Base-by-base conservation (phyloP, 352 stramenopile species). In the Phytopythium sindhum region DNA sequence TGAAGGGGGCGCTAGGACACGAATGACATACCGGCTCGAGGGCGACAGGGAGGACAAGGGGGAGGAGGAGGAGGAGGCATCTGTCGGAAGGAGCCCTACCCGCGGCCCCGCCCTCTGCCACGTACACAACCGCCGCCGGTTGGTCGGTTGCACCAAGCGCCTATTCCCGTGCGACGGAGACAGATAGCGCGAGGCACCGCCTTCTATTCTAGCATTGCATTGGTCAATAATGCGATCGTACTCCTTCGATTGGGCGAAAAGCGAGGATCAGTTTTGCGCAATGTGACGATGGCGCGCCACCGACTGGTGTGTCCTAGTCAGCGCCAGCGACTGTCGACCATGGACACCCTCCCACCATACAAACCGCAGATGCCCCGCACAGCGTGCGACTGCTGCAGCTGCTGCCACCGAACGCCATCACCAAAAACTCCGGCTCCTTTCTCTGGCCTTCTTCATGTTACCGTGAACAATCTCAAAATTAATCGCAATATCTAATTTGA, bases 361-460 rank as follows among this genome's bases (percentile, higher is more conserved):
- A 50, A 50, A 50, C 8, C 6, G 0, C 42, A 50, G 3, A 39
- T 39, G 33, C 14, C 33, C 7, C 33, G 10, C 33, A n/a, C 39
- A 1, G 41, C 2, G 41, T 21, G 19, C 24, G 29, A 52, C 45
- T 23, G 12, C 9, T 8, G 42, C 12, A 17, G n/a, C 58, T 69
- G 41, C 26, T 69, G 64, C 59, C 64, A 65, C 59, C 28, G 21
- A 37, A 19, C 21, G 6, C 23, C 11, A 19, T 37, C 28, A 31
- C 55, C 35, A 26, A 37, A 19, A 33, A 9, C n/a, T 61, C 56
- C 29, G 56, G 56, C 56, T 61, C 39, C 56, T 53, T 61, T 53
- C 28, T 52, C 41, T 51, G 56, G 33, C n/a, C 23, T 26, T n/a
- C n/a, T 48, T 44, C 11, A 14, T 17, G 2, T 23, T 31, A 52